Percentiles rank a stretch among this genome's conserved stretches.
Evolutionary conservation across 257 asterid genomes (phyloP).

Genomic region (Echium plantagineum): DNA sequence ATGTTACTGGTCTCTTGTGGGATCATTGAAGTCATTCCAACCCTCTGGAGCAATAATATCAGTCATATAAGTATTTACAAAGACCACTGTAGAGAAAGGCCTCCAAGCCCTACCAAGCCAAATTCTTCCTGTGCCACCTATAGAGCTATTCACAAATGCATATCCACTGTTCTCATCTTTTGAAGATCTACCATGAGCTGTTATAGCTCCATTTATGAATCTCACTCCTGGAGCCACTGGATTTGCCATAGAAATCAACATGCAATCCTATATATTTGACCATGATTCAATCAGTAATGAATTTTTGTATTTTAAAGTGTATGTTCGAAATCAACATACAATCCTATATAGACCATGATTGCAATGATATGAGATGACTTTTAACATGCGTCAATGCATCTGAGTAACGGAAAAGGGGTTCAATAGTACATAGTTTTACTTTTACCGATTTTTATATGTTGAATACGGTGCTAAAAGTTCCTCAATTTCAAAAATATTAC

Average conservation of each 20-base stretch:
- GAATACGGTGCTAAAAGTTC: too few relatives aligned
- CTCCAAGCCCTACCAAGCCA: slow-evolving; percentile 97
- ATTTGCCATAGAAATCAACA: slow-evolving; percentile 61
- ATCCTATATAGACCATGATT: too few relatives aligned
- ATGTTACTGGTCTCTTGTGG: slow-evolving; percentile 56
- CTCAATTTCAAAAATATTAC: too few relatives aligned
- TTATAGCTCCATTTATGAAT: slow-evolving; percentile 62
- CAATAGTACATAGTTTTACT: too few relatives aligned
- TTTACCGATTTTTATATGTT: too few relatives aligned
- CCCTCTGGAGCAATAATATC: slow-evolving; percentile 78
- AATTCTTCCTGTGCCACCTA: slow-evolving; percentile 82
- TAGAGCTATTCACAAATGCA: slow-evolving; percentile 54
- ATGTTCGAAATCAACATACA: too few relatives aligned
- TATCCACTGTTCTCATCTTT: slow-evolving; percentile 83
- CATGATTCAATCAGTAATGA: too few relatives aligned
- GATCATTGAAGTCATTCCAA: slow-evolving; percentile 92
- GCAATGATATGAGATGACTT: too few relatives aligned
- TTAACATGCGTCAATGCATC: too few relatives aligned
- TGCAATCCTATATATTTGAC: slow-evolving; percentile 45
- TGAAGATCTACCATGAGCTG: slow-evolving; percentile 78
- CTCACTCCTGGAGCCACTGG: slow-evolving; percentile 45
- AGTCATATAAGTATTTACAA: slow-evolving; percentile 55
- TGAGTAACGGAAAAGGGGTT: too few relatives aligned
- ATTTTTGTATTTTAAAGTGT: too few relatives aligned
- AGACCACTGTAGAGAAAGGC: slow-evolving; percentile 77